Conservation (phyloP, 805 yeast species). For the Yueomyces sinensis region DNA sequence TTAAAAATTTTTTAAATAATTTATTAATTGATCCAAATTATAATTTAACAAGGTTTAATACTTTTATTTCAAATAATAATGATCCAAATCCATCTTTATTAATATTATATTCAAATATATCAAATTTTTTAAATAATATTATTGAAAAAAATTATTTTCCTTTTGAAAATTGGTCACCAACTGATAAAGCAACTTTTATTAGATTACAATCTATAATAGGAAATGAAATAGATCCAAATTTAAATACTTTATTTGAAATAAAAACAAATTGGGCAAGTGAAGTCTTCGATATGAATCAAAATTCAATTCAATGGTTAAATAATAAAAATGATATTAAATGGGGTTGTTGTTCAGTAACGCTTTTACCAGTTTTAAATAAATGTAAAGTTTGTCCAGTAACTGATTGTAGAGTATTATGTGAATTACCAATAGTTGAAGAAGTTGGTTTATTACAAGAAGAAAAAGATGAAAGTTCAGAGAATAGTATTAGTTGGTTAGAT, state of each 20-base stretch:
- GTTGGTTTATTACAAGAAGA: not conserved
- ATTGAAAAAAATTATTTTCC: not conserved
- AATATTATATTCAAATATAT: too few relatives aligned
- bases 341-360: conserved; percentile 27
- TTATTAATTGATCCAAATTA: too few relatives aligned
- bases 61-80: too few relatives aligned
- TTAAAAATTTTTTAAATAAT: too few relatives aligned
- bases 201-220: not conserved
- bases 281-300: too few relatives aligned
- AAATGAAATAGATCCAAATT: conserved; percentile 6
- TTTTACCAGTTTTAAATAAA: conserved; percentile 26
- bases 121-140: too few relatives aligned
- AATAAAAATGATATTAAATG: conserved; percentile 15
- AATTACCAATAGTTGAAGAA: not conserved
- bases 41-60: too few relatives aligned
- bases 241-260: conserved; percentile 12
- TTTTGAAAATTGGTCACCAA: not conserved
- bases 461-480: not conserved
- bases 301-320: too few relatives aligned
- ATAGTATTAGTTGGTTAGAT: too few relatives aligned
- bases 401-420: not conserved
- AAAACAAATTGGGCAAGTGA: not conserved
- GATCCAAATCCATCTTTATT: too few relatives aligned
- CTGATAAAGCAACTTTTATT: not conserved
- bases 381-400: conserved; percentile 25